Conservation (phyloP, 2,329 filamentous ascomycete species). For the Thielaviopsis ethacetica region DNA sequence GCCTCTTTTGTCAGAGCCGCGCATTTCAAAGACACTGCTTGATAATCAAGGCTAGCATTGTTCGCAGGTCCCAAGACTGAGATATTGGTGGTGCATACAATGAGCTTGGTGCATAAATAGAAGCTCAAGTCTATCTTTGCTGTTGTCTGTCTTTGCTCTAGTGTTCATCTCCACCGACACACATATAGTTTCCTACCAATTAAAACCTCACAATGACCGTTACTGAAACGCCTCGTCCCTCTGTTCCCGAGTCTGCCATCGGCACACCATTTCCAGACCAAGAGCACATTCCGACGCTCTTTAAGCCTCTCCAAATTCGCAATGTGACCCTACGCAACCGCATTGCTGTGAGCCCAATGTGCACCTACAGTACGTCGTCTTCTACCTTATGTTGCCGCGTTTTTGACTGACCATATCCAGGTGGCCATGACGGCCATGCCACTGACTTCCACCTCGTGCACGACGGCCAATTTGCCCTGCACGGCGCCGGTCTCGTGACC, state of each 20-base stretch:
- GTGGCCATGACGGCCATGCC: slow-evolving; percentile 45
- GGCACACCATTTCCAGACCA: slow-evolving; percentile 28
- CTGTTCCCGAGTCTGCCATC: slow-evolving; percentile 23
- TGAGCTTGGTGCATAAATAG: no score
- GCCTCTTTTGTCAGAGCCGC: no score
- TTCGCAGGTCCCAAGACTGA: no score
- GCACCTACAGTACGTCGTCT: slow-evolving; percentile 18
- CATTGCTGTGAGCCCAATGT: slow-evolving; percentile 44
- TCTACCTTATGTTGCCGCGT: not conserved
- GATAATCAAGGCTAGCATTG: no score
- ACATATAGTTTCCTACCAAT: no score
- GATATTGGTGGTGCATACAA: no score
- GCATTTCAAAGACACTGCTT: no score
- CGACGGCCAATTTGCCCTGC: slow-evolving; percentile 59
- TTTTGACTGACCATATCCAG: slow-evolving; percentile 19
- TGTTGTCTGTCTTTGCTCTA: no score
- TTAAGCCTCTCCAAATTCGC: slow-evolving; percentile 39
- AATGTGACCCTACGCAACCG: slow-evolving; percentile 38
- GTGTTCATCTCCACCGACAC: no score
- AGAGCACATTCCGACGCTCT: slow-evolving; percentile 32
- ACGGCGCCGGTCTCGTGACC: slow-evolving; percentile 57
- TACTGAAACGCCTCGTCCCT: not conserved
- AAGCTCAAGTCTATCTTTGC: no score
- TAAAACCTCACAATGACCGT: not conserved
- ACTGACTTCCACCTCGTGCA: slow-evolving; percentile 74